Conservation (phyloP, 2,329 filamentous ascomycete genomes). For the Phyllosticta citribraziliensis region DNA sequence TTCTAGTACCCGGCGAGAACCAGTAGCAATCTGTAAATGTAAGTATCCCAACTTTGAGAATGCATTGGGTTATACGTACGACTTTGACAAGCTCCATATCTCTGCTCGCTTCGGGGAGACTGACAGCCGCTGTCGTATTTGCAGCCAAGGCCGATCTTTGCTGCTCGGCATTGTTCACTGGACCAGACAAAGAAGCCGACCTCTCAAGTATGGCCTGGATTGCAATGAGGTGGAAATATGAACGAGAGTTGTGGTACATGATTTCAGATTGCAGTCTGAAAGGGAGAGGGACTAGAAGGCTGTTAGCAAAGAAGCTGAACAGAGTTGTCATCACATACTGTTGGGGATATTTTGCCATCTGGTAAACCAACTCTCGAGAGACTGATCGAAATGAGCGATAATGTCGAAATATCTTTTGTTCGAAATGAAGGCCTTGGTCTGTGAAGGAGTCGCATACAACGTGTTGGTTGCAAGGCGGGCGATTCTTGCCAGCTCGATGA, state of each 20-base stretch:
- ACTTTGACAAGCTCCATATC: conserved; percentile 7
- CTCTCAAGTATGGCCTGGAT: conserved; percentile 8
- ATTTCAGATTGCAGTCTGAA: background rate
- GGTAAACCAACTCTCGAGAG: background rate
- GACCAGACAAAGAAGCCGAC: background rate
- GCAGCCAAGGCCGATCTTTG: background rate
- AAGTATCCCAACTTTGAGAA: too few species aligned
- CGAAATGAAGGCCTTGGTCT: conserved; percentile 1
- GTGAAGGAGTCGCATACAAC: background rate
- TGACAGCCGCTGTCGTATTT: background rate
- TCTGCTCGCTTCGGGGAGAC: background rate
- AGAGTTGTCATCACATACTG: background rate
- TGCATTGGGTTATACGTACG: background rate
- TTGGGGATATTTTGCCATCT: background rate
- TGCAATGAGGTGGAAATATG: conserved; percentile 3
- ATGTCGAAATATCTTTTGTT: background rate
- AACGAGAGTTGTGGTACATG: background rate
- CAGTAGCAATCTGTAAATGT: background rate
- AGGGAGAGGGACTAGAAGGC: background rate
- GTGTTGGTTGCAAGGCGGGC: background rate
- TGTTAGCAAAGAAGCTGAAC: background rate
- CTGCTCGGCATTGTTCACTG: background rate
- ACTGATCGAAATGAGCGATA: background rate
- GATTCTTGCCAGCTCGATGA: background rate
- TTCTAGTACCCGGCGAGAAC: background rate